Percentiles rank a stretch among this genome's conserved stretches.
Conservation (phyloP, 352 stramenopile genomes). For the Phytophthora fragariae region DNA sequence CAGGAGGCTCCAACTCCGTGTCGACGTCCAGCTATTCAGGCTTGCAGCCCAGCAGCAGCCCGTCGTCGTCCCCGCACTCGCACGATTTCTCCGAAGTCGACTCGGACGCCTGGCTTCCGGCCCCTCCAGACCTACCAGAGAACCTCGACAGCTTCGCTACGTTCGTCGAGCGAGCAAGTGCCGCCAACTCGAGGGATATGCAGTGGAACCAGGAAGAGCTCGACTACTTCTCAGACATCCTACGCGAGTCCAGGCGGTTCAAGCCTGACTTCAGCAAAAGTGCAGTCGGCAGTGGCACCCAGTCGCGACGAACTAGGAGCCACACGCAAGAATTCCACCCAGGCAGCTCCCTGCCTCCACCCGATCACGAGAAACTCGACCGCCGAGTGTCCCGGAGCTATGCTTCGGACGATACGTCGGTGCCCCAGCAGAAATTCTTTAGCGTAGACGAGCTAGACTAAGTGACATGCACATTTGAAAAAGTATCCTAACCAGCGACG, state of each 20-base stretch:
- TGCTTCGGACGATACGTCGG: constrained; percentile 20
- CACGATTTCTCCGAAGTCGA: constrained; percentile 34
- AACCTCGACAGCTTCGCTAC: constrained; percentile 39
- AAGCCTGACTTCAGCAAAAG: constrained; percentile 12
- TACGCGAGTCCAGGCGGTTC: constrained; percentile 39
- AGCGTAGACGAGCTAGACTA: constrained; percentile 70
- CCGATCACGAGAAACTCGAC: constrained; percentile 15
- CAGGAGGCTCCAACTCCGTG: constrained; percentile 15
- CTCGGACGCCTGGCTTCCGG: constrained; percentile 34
- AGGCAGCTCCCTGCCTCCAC: constrained; percentile 18
- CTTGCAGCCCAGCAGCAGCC: constrained; percentile 27
- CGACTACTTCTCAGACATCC: constrained; percentile 35
- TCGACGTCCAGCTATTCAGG: constrained; percentile 34
- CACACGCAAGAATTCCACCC: constrained; percentile 17
- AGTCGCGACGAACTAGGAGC: constrained; percentile 21
- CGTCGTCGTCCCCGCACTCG: constrained; percentile 26
- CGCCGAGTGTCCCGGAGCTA: constrained; percentile 18
- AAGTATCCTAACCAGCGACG: not conserved
- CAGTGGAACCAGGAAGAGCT: constrained; percentile 58
- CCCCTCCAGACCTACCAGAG: constrained; percentile 17
- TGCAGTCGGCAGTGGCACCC: constrained; percentile 1
- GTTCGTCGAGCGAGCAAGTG: constrained; percentile 38
- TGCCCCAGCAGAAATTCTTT: constrained; percentile 47
- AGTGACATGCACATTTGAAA: not conserved
- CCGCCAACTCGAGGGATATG: constrained; percentile 26